Conservation (phyloP, 305 asterid species). For the Withania somnifera region DNA sequence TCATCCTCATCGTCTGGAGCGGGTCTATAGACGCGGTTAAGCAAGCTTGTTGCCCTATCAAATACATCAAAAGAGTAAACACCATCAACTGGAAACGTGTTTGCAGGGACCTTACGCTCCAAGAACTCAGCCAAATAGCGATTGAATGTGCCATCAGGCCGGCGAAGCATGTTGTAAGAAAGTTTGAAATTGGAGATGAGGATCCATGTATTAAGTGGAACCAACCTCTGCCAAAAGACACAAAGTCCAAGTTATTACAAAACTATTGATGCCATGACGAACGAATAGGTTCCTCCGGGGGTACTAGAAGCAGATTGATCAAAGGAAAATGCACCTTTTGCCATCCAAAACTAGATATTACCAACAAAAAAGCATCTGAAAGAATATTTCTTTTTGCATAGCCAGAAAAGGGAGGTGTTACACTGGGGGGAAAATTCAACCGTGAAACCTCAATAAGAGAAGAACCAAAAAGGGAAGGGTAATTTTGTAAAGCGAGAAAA, state of each 20-base stretch:
- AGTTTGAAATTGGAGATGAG: constrained; percentile 29
- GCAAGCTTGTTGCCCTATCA: constrained; percentile 16
- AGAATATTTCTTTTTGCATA: neutral
- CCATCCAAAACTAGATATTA: too few species aligned
- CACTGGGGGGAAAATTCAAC: too few species aligned
- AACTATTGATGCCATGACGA: neutral
- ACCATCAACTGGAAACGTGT: constrained; percentile 17
- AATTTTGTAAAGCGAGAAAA: neutral
- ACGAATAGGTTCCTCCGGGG: too few species aligned
- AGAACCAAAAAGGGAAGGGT: constrained; percentile 14
- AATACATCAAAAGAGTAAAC: constrained; percentile 27
- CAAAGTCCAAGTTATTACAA: neutral
- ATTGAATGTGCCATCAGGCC: constrained; percentile 24
- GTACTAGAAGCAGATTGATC: too few species aligned
- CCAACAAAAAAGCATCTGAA: too few species aligned
- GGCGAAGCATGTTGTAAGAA: constrained; percentile 26
- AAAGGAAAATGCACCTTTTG: too few species aligned
- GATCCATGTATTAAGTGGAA: constrained; percentile 31
- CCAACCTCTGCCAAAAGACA: constrained; percentile 18
- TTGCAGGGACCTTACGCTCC: constrained; percentile 24
- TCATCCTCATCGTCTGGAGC: constrained; percentile 8
- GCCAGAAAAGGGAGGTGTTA: constrained; percentile 13
- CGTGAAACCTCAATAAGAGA: constrained; percentile 12
- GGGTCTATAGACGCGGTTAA: constrained; percentile 18
- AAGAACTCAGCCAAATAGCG: constrained; percentile 24